Conservation (phyloP, 768 basidiomycete genomes). For the Cyclocybe cylindracea region DNA sequence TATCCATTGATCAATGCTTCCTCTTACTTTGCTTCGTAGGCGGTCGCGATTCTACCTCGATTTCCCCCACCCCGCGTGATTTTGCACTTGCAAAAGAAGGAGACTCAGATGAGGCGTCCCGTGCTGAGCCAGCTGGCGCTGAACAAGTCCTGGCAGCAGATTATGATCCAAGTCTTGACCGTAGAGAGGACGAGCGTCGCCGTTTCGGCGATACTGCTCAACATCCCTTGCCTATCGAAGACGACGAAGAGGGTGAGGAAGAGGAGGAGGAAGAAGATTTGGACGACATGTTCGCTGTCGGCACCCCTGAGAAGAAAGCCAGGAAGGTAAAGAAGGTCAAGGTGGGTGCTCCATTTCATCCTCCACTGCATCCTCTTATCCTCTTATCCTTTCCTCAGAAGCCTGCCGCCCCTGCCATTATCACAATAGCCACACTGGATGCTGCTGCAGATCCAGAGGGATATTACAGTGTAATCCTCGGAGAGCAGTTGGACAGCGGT, state of each 20-base stretch:
- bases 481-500: conserved; percentile 90
- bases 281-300: conserved; percentile 94
- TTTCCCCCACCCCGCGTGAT: conserved; percentile 54
- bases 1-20: conserved; percentile 1
- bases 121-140: conserved; percentile 44
- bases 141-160: conserved; percentile 90
- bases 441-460: conserved; percentile 93
- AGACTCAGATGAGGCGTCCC: conserved; percentile 45
- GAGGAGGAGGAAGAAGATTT: conserved; percentile 84
- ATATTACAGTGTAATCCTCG: conserved; percentile 92
- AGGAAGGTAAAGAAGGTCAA: conserved; percentile 58
- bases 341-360: conserved; percentile 35
- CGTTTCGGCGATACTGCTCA: conserved; percentile 46
- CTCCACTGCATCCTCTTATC: background rate
- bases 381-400: conserved; percentile 31
- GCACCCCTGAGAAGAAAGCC: conserved; percentile 47
- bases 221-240: conserved; percentile 47
- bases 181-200: conserved; percentile 80
- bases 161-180: conserved; percentile 80
- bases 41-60: conserved; percentile 55
- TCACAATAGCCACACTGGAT: conserved; percentile 73
- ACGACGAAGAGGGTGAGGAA: conserved; percentile 58
- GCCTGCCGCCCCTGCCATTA: conserved; percentile 58
- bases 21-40: conserved; percentile 27
- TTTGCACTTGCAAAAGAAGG: conserved; percentile 74